These are phyloP conservation scores for Pythium grandisporangium DNA, from an alignment of 352 stramenopile genomes.

Conservation along the genomic window DNA sequence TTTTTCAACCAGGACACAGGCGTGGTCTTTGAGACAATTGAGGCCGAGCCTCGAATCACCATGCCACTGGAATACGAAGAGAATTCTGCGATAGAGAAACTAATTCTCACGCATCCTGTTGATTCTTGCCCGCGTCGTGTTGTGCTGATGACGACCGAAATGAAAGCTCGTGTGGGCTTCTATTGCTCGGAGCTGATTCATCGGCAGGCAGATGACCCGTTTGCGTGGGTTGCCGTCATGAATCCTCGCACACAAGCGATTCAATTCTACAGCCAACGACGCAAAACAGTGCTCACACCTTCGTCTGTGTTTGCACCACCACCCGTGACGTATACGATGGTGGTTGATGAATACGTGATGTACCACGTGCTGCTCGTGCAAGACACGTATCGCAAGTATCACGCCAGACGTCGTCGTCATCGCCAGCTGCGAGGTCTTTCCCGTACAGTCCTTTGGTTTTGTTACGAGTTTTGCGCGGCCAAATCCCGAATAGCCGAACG, in stretches of 20 bases:
- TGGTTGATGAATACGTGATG: constrained; percentile 37
- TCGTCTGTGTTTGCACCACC: constrained; percentile 7
- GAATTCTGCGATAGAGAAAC: constrained; percentile 9
- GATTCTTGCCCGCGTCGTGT: constrained; percentile 25
- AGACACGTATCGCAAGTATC: constrained; percentile 41
- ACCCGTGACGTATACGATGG: constrained; percentile 39
- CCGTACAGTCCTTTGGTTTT: constrained; percentile 16
- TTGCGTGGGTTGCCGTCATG: constrained; percentile 47
- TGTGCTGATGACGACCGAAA: constrained; percentile 28
- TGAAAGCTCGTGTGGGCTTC: constrained; percentile 19
- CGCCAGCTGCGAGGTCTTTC: constrained; percentile 22
- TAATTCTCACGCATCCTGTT: constrained; percentile 10
- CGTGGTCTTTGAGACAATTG: constrained; percentile 9
- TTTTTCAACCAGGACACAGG: constrained; percentile 71
- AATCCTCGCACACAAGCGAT: constrained; percentile 41
- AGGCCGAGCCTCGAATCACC: constrained; percentile 6
- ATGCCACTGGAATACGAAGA: constrained; percentile 60
- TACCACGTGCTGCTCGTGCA: constrained; percentile 66
- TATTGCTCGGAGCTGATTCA: constrained; percentile 11
- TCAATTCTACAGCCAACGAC: constrained; percentile 42
- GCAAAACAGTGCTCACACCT: too few species aligned
- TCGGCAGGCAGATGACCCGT: constrained; percentile 19
- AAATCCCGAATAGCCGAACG: constrained; percentile 13
- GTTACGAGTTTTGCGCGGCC: constrained; percentile 14
- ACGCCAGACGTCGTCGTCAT: constrained; percentile 8